Evolutionary conservation across 2,329 filamentous ascomycete genomes (phyloP), one percentile per base, ranked within the genome.

Genomic region (Atkinsonella hypoxylon): DNA sequence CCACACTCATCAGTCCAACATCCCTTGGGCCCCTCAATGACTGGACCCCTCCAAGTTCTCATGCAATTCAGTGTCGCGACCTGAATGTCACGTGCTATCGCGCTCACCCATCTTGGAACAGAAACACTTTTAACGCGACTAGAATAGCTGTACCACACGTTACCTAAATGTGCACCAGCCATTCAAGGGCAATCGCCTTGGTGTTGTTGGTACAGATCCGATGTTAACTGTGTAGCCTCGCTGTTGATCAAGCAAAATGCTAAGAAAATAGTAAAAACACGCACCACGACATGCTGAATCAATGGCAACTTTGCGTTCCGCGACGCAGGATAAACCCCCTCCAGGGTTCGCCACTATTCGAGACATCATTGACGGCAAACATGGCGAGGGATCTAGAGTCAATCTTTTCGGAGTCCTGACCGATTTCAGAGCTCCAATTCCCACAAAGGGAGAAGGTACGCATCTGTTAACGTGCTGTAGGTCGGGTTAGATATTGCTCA

Each of bases 321-420:
- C 17, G 44, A 48, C 42, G 26, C 48, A 48, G 15, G 40, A 34
- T 48, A 46, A 50, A 30, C 48, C 57, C 47, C 64, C 61, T 18
- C 50, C 53, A 18, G 55, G 57, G 45, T 64, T 62, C 50, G 52
- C 53, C 47, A 50, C 61, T 12, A 64, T 74, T 56, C 60, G 67
- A 54, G 62, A 72, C 31, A 61, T 80, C 18, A 58, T 81, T 53
- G 65, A 75, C 47, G 64, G 64, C 18, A 61, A 63, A 22, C 50
- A 64, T 44, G 45, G 56, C 9, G 15, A 57, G 26, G 55, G 61
- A 30, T 57, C 41, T 2, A 52, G 69, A 6, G 70, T 82, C 55
- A 83, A 72, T 65, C 67, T 93, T 40, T 75, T 89, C 47, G 89
- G 88, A 1, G 66, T 91, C 4, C 77, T 91, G 3, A 78, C 79